A percentile compares a stretch with the other conserved stretches of the same genome.
Conservation (phyloP, 768 basidiomycete genomes). For the Collybia sordida region DNA sequence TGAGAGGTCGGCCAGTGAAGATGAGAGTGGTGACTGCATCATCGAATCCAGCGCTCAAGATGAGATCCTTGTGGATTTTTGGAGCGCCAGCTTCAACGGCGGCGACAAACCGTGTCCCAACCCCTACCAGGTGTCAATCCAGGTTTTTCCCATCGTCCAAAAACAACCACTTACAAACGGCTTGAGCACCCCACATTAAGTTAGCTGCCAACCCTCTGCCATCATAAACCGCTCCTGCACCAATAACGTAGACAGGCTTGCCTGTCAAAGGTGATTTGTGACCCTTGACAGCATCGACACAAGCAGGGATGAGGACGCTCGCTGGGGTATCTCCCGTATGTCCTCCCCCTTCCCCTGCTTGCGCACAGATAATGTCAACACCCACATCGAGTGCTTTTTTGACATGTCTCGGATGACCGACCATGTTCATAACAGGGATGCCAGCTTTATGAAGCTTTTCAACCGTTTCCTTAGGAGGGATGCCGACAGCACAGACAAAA, state of each 20-base stretch:
- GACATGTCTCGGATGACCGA: constrained; percentile 93
- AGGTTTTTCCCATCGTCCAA: neutral
- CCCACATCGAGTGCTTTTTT: constrained; percentile 78
- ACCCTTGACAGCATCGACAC: constrained; percentile 81
- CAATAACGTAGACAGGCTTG: constrained; percentile 82
- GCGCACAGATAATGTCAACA: constrained; percentile 92
- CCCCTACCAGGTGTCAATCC: constrained; percentile 42
- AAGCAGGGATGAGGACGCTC: constrained; percentile 86
- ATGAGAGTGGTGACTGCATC: constrained; percentile 86
- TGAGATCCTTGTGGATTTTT: constrained; percentile 79
- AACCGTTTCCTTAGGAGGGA: constrained; percentile 79
- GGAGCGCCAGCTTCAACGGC: constrained; percentile 78
- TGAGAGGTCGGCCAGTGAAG: constrained; percentile 85
- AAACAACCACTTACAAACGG: constrained; percentile 63
- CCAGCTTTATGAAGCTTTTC: constrained; percentile 82
- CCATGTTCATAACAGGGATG: constrained; percentile 93
- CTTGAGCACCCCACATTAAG: constrained; percentile 86
- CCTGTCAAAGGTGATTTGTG: constrained; percentile 79
- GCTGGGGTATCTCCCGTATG: constrained; percentile 85
- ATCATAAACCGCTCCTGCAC: constrained; percentile 90
- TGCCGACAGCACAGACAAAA: constrained; percentile 90
- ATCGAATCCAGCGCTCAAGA: constrained; percentile 69
- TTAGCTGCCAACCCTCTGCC: constrained; percentile 87
- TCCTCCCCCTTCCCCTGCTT: constrained; percentile 90
- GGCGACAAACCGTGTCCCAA: constrained; percentile 88